Conservation (phyloP, 75 land plant genomes). For the Picea sitchensis region DNA sequence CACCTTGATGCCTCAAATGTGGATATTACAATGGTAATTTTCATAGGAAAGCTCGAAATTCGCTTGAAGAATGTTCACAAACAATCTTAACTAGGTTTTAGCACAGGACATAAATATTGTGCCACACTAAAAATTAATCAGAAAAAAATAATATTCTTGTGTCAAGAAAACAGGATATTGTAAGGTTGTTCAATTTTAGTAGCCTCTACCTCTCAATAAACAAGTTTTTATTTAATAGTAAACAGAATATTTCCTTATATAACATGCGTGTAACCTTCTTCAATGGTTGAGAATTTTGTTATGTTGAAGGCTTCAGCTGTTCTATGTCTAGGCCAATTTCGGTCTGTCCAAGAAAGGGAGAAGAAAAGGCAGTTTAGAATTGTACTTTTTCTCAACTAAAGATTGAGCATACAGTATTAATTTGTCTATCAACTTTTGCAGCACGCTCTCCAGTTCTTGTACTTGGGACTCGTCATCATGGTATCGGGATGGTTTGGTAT, state of each 20-base stretch:
- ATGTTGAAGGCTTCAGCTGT: neutral
- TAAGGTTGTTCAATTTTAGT: neutral
- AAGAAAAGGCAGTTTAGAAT: neutral
- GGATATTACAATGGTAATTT: neutral
- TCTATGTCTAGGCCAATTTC: neutral
- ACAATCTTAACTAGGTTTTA: neutral
- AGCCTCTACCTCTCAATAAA: no score
- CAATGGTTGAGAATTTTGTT: neutral
- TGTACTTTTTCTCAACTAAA: neutral
- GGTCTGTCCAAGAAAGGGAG: neutral
- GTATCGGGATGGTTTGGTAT: slow-evolving; percentile 11
- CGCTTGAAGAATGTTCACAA: neutral
- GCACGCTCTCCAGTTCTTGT: slow-evolving; percentile 15
- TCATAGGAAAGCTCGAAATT: neutral
- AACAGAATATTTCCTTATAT: neutral
- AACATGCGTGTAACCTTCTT: neutral
- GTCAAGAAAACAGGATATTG: neutral
- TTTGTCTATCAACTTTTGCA: neutral
- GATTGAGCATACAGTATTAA: neutral
- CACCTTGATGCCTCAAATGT: neutral
- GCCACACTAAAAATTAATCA: neutral
- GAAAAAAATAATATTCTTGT: neutral
- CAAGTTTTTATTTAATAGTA: neutral
- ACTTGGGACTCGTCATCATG: slow-evolving; percentile 15
- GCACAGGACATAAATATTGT: neutral